Conservation (phyloP, 176 grass and related monocot genomes). For the Rhynchospora pubera region DNA sequence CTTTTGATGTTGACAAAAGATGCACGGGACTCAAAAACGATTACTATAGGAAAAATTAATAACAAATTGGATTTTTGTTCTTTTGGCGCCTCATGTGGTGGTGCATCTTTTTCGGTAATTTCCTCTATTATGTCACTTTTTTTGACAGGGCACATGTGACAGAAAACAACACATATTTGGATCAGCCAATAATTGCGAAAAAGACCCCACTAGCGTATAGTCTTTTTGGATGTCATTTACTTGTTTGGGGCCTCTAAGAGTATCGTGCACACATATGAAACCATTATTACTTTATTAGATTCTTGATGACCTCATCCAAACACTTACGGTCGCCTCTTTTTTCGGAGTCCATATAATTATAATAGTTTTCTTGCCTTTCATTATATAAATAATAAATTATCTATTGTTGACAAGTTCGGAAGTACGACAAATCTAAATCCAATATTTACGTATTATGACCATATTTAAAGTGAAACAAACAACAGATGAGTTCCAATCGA, state of each 20-base stretch:
- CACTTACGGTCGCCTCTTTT: background rate
- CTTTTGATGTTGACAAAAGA: background rate
- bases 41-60: background rate
- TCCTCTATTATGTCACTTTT: background rate
- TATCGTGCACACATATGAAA: background rate
- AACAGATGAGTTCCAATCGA: background rate
- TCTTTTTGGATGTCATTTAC: constrained; percentile 11
- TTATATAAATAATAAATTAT: background rate
- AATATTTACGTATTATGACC: background rate
- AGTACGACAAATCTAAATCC: background rate
- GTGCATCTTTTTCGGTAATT: background rate
- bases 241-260: background rate
- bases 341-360: background rate
- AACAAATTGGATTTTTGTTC: background rate
- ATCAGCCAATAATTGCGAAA: constrained; percentile 19
- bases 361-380: background rate
- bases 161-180: constrained; percentile 18
- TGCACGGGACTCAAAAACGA: background rate
- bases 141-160: constrained; percentile 16
- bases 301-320: background rate
- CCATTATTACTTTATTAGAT: background rate
- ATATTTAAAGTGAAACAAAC: background rate
- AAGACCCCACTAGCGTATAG: constrained; percentile 3
- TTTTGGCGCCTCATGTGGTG: background rate
- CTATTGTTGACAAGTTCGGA: background rate